Evolutionary conservation across 306 rosid genomes (phyloP).

Genomic region (Sechiopsis laciniata): DNA sequence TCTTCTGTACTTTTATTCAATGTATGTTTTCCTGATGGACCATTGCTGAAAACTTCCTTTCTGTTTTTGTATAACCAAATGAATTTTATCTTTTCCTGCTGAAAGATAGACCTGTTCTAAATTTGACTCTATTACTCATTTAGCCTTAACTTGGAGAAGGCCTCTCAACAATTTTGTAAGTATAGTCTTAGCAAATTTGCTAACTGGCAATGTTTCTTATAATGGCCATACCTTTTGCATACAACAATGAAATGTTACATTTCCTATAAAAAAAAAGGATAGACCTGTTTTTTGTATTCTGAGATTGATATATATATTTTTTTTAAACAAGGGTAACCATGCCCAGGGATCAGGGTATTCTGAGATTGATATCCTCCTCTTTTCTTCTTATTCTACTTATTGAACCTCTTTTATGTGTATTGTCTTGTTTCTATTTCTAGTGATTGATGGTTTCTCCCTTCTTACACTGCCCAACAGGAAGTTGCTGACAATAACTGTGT

Average conservation of each 20-base stretch:
- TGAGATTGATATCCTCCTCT: neutral
- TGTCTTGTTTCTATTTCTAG: neutral
- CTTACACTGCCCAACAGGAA: conserved; percentile 45
- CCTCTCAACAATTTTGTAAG: too few relatives aligned
- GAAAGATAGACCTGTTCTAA: neutral
- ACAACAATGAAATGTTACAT: too few relatives aligned
- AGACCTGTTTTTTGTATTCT: too few relatives aligned
- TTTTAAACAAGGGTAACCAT: too few relatives aligned
- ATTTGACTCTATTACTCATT: too few relatives aligned
- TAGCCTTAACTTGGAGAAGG: too few relatives aligned
- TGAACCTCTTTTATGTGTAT: neutral
- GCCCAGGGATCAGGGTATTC: too few relatives aligned
- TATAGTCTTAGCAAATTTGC: too few relatives aligned
- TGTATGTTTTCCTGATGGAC: neutral
- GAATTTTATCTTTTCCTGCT: neutral
- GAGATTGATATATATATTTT: too few relatives aligned
- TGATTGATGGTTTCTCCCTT: neutral
- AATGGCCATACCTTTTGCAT: too few relatives aligned
- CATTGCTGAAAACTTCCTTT: neutral
- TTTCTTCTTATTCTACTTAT: neutral
- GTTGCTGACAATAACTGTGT: conserved; percentile 85
- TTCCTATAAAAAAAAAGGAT: too few relatives aligned
- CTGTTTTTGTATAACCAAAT: neutral
- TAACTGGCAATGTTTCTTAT: too few relatives aligned
- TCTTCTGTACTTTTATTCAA: neutral